These are phyloP conservation scores for Wakefieldia striispora DNA, from an alignment of 768 basidiomycete species.

Conservation along the genomic window DNA sequence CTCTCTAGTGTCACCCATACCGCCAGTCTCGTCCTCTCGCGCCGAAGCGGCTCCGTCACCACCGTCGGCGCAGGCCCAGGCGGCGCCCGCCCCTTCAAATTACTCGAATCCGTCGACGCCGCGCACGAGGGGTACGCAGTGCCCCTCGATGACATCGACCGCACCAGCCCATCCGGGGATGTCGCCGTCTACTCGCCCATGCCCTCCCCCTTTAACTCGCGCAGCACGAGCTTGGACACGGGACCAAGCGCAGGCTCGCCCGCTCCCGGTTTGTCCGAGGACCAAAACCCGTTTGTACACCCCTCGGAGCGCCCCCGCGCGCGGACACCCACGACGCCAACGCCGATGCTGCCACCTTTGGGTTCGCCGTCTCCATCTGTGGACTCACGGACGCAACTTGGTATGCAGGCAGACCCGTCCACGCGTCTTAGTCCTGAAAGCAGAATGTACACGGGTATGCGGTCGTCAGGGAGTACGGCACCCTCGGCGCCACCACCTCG, in stretches of 20 bases:
- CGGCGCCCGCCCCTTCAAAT: conserved; percentile 44
- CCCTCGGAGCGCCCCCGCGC: conserved; percentile 17
- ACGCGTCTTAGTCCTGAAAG: neutral
- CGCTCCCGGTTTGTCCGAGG: conserved; percentile 22
- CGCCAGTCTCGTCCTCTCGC: conserved; percentile 57
- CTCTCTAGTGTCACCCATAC: conserved; percentile 56
- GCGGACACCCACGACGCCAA: conserved; percentile 2
- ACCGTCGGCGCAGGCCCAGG: conserved; percentile 21
- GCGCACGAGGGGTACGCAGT: conserved; percentile 34
- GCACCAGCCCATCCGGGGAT: conserved; percentile 33
- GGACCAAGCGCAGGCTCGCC: neutral
- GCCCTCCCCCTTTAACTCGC: conserved; percentile 16
- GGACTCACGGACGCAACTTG: conserved; percentile 29
- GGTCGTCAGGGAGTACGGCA: conserved; percentile 5
- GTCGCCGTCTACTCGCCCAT: conserved; percentile 34
- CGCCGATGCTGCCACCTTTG: neutral
- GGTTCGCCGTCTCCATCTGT: conserved; percentile 33
- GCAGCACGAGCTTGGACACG: conserved; percentile 13
- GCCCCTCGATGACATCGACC: conserved; percentile 52
- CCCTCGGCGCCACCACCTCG: conserved; percentile 43
- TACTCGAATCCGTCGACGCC: conserved; percentile 50
- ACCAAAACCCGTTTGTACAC: conserved; percentile 53
- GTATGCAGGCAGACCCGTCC: neutral
- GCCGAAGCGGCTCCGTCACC: conserved; percentile 32
- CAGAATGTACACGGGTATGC: neutral